These are phyloP conservation scores for Rosellinia necatrix DNA, from an alignment of 2,329 filamentous ascomycete genomes.

Conservation along the genomic window DNA sequence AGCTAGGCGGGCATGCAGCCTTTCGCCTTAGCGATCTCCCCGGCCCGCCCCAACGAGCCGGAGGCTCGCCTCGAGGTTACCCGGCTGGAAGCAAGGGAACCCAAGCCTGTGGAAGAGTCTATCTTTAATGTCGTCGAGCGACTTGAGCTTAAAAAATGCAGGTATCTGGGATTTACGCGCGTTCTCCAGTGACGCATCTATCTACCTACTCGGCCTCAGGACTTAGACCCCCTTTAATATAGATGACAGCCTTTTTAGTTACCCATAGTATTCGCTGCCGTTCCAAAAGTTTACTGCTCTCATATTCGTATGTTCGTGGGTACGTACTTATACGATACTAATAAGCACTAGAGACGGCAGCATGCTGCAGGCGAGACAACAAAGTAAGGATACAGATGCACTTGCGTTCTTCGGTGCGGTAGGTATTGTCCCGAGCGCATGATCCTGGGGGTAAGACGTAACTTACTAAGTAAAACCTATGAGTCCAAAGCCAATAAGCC, in stretches of 20 bases:
- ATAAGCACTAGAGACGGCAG: background rate
- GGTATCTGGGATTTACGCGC: slow-evolving; percentile 56
- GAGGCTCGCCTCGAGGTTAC: slow-evolving; percentile 67
- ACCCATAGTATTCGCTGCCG: slow-evolving; percentile 60
- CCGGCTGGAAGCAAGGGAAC: slow-evolving; percentile 57
- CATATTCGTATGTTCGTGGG: background rate
- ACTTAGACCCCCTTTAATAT: slow-evolving; percentile 58
- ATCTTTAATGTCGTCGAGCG: slow-evolving; percentile 50
- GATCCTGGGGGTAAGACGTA: slow-evolving; percentile 40
- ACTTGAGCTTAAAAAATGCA: slow-evolving; percentile 55
- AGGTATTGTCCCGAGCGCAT: slow-evolving; percentile 53
- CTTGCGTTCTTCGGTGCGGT: slow-evolving; percentile 46
- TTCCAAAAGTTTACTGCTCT: slow-evolving; percentile 54
- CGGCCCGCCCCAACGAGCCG: slow-evolving; percentile 62
- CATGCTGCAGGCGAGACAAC: background rate
- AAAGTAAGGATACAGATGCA: background rate
- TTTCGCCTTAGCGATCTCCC: slow-evolving; percentile 63
- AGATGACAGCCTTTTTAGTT: slow-evolving; percentile 57
- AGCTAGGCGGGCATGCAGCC: slow-evolving; percentile 65
- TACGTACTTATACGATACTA: background rate
- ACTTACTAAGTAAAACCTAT: slow-evolving; percentile 41
- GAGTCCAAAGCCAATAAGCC: slow-evolving; percentile 34
- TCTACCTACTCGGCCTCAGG: slow-evolving; percentile 38
- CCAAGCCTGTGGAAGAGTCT: slow-evolving; percentile 46
- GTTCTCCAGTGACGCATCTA: slow-evolving; percentile 54